A percentile compares a stretch with the other conserved stretches of the same genome.
Conservation (phyloP, 164 flowering plant species). For the Paratinospora sagittata region DNA sequence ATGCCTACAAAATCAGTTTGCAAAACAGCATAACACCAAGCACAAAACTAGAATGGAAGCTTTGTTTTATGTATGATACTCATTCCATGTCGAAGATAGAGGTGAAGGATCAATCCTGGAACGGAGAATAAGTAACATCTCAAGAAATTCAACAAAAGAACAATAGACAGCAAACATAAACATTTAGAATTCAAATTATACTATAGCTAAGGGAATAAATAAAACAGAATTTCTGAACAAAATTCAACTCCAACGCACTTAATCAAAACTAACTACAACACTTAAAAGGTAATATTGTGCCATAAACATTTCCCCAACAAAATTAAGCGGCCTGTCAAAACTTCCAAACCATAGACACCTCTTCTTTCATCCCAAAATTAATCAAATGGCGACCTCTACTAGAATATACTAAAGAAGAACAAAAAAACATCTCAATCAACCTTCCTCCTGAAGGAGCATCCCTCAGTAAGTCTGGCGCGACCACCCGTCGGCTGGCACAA, state of each 20-base stretch:
- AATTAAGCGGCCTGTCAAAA: neutral
- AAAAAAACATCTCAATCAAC: constrained; percentile 27
- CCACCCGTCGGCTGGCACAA: constrained; percentile 58
- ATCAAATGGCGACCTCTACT: constrained; percentile 1
- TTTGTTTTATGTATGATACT: no score
- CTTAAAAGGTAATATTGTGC: neutral
- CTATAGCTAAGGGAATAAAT: neutral
- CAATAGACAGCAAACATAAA: neutral
- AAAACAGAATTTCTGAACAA: neutral
- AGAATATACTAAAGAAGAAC: neutral
- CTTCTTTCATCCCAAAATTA: constrained; percentile 5
- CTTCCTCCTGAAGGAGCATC: constrained; percentile 50
- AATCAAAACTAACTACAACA: neutral
- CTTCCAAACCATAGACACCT: neutral
- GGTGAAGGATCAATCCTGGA: no score
- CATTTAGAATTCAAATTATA: neutral
- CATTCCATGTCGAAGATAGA: no score
- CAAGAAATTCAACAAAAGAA: neutral
- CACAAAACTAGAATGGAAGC: no score
- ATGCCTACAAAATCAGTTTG: no score
- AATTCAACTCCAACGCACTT: neutral
- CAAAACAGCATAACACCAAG: no score
- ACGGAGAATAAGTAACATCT: neutral
- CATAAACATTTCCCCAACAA: neutral
- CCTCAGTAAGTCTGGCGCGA: constrained; percentile 43